Percentiles rank a stretch among this genome's conserved stretches.
phyloP scores from a whole-genome alignment of 2,329 filamentous ascomycete genomes.

The Onygena corvina region DNA sequence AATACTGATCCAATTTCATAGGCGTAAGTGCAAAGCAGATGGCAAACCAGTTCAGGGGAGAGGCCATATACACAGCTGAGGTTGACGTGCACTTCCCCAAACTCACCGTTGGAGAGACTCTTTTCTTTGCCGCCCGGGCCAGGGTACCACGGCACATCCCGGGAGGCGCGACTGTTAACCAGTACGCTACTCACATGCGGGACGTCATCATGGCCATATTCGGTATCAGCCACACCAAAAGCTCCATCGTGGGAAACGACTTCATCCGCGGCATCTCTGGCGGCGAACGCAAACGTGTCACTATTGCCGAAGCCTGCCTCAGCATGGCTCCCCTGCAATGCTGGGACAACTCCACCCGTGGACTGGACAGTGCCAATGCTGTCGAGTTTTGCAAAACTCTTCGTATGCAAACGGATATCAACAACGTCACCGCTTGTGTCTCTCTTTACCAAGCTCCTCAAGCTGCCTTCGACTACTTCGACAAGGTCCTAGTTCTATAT shows the following conservation, averaged over 20 bases:
- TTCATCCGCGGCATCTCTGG: slow-evolving; percentile 60
- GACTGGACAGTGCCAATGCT: slow-evolving; percentile 61
- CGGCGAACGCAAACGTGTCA: slow-evolving; percentile 66
- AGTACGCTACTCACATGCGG: slow-evolving; percentile 51
- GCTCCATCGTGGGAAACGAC: slow-evolving; percentile 64
- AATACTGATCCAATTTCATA: slow-evolving; percentile 30
- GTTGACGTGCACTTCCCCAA: slow-evolving; percentile 66
- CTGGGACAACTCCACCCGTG: slow-evolving; percentile 66
- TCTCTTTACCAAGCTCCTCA: slow-evolving; percentile 58
- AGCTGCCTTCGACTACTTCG: slow-evolving; percentile 45
- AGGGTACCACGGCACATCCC: slow-evolving; percentile 42
- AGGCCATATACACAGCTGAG: slow-evolving; percentile 70
- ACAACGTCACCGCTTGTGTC: slow-evolving; percentile 50
- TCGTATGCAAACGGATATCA: slow-evolving; percentile 52
- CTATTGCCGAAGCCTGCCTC: slow-evolving; percentile 65
- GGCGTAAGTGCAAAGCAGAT: slow-evolving; percentile 39
- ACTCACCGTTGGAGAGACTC: slow-evolving; percentile 61
- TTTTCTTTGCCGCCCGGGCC: slow-evolving; percentile 59
- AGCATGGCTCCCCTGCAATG: slow-evolving; percentile 52
- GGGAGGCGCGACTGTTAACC: slow-evolving; percentile 46
- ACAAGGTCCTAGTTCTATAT: slow-evolving; percentile 57
- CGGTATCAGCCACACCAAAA: slow-evolving; percentile 57
- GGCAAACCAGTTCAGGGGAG: slow-evolving; percentile 57
- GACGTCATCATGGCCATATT: slow-evolving; percentile 59
- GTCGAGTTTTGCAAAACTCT: slow-evolving; percentile 60